These are phyloP conservation scores for Candida nitratophila DNA, from an alignment of 805 yeast species.

Conservation along the genomic window DNA sequence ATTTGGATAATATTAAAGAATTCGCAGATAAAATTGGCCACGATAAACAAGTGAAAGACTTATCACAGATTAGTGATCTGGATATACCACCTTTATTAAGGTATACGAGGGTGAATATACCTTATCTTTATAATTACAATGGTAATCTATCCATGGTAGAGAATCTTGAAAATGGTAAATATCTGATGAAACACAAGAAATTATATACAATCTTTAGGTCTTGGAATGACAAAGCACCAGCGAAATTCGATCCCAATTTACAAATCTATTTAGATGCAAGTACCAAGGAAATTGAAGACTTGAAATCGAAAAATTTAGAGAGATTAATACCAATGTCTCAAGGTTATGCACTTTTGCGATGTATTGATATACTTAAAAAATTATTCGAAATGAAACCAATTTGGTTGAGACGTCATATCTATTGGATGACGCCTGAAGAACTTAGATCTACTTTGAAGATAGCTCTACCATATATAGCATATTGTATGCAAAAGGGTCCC, in stretches of 20 bases:
- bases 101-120: slow-evolving; percentile 68
- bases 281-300: slow-evolving; percentile 24
- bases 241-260: slow-evolving; percentile 42
- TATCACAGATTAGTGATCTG: slow-evolving; percentile 30
- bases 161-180: neutral
- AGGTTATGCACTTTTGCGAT: slow-evolving; percentile 30
- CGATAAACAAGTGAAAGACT: slow-evolving; percentile 6
- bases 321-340: slow-evolving; percentile 20
- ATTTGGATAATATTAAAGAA: slow-evolving; percentile 32
- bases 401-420: slow-evolving; percentile 76
- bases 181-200: slow-evolving; percentile 29
- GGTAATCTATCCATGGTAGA: slow-evolving; percentile 42
- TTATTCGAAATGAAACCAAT: slow-evolving; percentile 70
- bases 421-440: slow-evolving; percentile 43
- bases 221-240: slow-evolving; percentile 43
- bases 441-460: slow-evolving; percentile 46
- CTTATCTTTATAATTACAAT: slow-evolving; percentile 70
- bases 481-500: slow-evolving; percentile 81
- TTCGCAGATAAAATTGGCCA: slow-evolving; percentile 24
- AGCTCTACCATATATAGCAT: slow-evolving; percentile 82
- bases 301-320: slow-evolving; percentile 18
- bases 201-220: slow-evolving; percentile 47
- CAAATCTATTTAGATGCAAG: slow-evolving; percentile 34
- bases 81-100: slow-evolving; percentile 83
- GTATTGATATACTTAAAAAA: slow-evolving; percentile 34